phyloP scores from a whole-genome alignment of 2,329 filamentous ascomycete species.

The Phialemoniopsis sp. region DNA sequence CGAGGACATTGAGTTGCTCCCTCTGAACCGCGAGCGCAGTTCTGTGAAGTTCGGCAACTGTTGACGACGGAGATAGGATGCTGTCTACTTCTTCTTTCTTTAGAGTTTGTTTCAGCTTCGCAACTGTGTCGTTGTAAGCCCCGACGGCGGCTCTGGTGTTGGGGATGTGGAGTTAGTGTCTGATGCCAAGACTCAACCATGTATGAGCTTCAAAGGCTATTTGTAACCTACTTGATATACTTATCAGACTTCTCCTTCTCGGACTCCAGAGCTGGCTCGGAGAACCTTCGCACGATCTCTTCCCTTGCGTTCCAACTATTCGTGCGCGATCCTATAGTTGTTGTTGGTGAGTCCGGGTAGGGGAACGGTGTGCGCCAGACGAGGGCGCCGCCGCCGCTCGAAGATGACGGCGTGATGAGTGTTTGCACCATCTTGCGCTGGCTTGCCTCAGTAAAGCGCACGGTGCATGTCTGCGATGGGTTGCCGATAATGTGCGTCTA shows the following conservation, averaged over 20 bases:
- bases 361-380: not conserved
- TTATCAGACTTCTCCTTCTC: not conserved
- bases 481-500: no score
- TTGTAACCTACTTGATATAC: not conserved
- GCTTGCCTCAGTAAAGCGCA: no score
- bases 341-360: not conserved
- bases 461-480: no score
- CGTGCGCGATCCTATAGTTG: not conserved
- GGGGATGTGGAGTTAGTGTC: no score
- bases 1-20: slow-evolving; percentile 6
- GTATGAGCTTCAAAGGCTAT: not conserved
- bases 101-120: not conserved
- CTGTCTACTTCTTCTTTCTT: not conserved
- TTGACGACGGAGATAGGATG: not conserved
- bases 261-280: not conserved
- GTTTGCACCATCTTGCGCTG: no score
- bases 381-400: not conserved
- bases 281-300: not conserved
- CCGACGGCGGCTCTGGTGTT: not conserved
- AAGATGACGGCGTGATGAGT: no score
- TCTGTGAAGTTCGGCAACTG: not conserved
- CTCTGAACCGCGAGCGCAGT: slow-evolving; percentile 4
- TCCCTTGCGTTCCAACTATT: not conserved
- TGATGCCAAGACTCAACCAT: not conserved
- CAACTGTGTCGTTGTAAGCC: not conserved